phyloP scores from a whole-genome alignment of 768 basidiomycete species.

The Amanita pallidorosea region DNA sequence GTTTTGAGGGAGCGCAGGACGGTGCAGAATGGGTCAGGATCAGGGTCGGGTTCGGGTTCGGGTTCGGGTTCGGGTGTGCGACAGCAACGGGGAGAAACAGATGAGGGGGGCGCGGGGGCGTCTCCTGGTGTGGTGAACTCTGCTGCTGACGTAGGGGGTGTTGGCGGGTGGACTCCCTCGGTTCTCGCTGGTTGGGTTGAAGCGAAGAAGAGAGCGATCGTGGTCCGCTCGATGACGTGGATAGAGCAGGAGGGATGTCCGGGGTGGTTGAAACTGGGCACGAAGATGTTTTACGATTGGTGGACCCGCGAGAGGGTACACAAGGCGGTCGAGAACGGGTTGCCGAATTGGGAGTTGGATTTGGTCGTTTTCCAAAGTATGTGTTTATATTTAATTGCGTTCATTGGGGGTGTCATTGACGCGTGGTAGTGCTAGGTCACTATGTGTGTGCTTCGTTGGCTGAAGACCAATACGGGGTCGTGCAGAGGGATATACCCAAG shows the following conservation, averaged over 20 bases:
- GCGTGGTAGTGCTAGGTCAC: slow-evolving; percentile 41
- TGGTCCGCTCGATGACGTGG: slow-evolving; percentile 1
- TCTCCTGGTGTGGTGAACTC: slow-evolving; percentile 15
- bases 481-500: slow-evolving; percentile 77
- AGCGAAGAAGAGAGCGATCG: neutral
- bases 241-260: neutral
- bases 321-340: slow-evolving; percentile 37
- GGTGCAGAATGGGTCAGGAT: too few species aligned
- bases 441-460: slow-evolving; percentile 62
- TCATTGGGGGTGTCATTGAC: neutral
- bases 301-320: slow-evolving; percentile 46
- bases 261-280: neutral
- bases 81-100: slow-evolving; percentile 12
- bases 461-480: slow-evolving; percentile 76
- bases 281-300: slow-evolving; percentile 24
- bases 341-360: slow-evolving; percentile 56
- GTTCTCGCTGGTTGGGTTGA: neutral
- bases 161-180: too few species aligned
- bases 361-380: slow-evolving; percentile 52
- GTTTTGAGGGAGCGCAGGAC: slow-evolving; percentile 11
- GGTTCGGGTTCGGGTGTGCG: slow-evolving; percentile 16
- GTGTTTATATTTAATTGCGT: slow-evolving; percentile 12
- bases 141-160: neutral
- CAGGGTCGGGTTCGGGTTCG: slow-evolving; percentile 14
- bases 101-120: neutral